These are phyloP conservation scores for Lactarius sanguifluus DNA, from an alignment of 768 basidiomycete species.

Conservation along the genomic window DNA sequence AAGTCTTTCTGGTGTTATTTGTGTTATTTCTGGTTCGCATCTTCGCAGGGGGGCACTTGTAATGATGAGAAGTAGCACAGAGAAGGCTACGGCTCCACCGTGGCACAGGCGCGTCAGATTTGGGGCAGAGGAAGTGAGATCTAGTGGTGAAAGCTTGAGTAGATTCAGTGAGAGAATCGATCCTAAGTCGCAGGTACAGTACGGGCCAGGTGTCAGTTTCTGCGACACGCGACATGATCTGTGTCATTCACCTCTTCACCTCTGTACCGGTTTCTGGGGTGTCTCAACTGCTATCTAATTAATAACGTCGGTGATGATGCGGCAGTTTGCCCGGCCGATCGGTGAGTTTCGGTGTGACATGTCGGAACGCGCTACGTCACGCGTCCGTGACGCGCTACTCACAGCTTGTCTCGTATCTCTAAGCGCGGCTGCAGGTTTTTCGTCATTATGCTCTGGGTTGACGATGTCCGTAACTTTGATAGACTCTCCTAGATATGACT, in stretches of 20 bases:
- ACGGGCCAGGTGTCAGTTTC: not conserved
- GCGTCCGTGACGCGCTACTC: conserved; percentile 23
- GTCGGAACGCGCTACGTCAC: conserved; percentile 29
- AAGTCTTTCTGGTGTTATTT: not conserved
- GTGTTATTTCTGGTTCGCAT: not conserved
- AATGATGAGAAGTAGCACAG: not conserved
- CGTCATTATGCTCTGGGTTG: conserved; percentile 47
- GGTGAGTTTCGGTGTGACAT: conserved; percentile 25
- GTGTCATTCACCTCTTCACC: not conserved
- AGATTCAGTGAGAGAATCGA: not conserved
- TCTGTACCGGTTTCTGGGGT: not conserved
- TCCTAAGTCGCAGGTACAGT: not conserved
- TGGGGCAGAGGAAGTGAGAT: not conserved
- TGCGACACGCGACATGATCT: not conserved
- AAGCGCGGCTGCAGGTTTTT: not conserved
- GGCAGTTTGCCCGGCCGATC: conserved; percentile 23
- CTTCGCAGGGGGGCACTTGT: not conserved
- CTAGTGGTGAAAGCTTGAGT: not conserved
- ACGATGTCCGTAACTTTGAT: conserved; percentile 40
- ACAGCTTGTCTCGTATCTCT: not conserved
- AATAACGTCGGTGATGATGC: conserved; percentile 11
- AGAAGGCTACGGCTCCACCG: not conserved
- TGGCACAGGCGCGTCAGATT: not conserved
- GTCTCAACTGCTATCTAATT: not conserved
- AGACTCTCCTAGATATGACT: not conserved